These are phyloP conservation scores for Neurospora discreta DNA, from an alignment of 495 filamentous ascomycete genomes.

Conservation along the genomic window DNA sequence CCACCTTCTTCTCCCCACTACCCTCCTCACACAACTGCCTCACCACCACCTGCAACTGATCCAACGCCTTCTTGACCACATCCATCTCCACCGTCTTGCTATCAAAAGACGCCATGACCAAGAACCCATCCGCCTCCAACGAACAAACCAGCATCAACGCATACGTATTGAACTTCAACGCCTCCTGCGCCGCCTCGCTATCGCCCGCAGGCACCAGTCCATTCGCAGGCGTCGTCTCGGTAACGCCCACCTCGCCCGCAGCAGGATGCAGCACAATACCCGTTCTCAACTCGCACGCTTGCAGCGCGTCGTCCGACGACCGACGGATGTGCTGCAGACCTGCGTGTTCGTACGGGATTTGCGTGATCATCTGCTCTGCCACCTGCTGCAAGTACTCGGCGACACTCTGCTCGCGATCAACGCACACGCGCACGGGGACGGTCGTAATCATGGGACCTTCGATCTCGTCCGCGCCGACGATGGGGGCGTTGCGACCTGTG, in stretches of 20 bases:
- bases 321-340: slow-evolving; percentile 60
- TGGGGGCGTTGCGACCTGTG: slow-evolving; percentile 40
- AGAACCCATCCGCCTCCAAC: slow-evolving; percentile 43
- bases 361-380: slow-evolving; percentile 40
- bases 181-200: slow-evolving; percentile 47
- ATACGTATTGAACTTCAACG: slow-evolving; percentile 58
- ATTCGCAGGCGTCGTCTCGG: slow-evolving; percentile 30
- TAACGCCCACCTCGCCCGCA: slow-evolving; percentile 17
- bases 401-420: slow-evolving; percentile 16
- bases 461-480: slow-evolving; percentile 40
- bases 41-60: slow-evolving; percentile 18
- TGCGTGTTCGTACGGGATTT: slow-evolving; percentile 53
- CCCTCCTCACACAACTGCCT: slow-evolving; percentile 20
- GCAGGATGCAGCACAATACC: slow-evolving; percentile 38
- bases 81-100: slow-evolving; percentile 26
- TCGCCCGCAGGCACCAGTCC: slow-evolving; percentile 39
- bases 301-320: slow-evolving; percentile 47
- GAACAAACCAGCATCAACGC: slow-evolving; percentile 53
- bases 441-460: slow-evolving; percentile 55
- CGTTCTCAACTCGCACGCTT: slow-evolving; percentile 49
- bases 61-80: slow-evolving; percentile 23
- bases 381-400: slow-evolving; percentile 36
- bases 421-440: slow-evolving; percentile 46
- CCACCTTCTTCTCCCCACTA: slow-evolving; percentile 11
- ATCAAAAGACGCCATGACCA: slow-evolving; percentile 54